Conservation (phyloP, 305 asterid genomes). For the Solanum hybrid region DNA sequence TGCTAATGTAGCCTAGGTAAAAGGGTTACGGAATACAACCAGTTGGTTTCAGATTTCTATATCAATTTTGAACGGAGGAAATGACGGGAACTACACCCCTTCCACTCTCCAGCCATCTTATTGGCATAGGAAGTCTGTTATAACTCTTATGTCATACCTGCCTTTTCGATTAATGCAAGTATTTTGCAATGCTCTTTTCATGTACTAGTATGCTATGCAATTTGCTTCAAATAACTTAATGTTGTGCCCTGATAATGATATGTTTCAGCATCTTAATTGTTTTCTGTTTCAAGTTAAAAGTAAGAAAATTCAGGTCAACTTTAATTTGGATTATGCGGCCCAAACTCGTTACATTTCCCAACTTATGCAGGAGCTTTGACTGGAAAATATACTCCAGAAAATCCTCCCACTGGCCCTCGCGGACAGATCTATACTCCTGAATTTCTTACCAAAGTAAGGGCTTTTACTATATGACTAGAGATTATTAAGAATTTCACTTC, state of each 20-base stretch:
- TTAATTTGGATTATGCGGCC: background rate
- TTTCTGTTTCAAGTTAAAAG: background rate
- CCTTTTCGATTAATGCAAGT: background rate
- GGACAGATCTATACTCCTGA: conserved; percentile 75
- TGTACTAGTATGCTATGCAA: background rate
- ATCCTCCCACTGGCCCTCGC: conserved; percentile 85
- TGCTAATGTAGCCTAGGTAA: background rate
- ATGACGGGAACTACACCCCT: background rate
- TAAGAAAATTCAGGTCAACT: background rate
- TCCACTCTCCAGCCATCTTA: background rate
- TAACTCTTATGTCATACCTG: background rate
- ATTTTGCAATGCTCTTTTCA: background rate
- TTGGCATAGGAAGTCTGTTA: background rate
- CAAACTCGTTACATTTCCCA: background rate
- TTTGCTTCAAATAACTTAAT: background rate
- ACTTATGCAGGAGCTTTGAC: conserved; percentile 69
- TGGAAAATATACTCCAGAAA: conserved; percentile 74
- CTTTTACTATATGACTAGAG: background rate
- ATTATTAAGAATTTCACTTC: background rate
- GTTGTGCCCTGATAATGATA: background rate
- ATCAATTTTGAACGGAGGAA: background rate
- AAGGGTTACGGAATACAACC: background rate
- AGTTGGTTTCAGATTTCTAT: background rate
- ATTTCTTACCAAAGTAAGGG: conserved; percentile 55
- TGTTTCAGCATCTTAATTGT: background rate